Conservation (phyloP, 23 red algal genomes). For the Cyanidium caldarium region DNA sequence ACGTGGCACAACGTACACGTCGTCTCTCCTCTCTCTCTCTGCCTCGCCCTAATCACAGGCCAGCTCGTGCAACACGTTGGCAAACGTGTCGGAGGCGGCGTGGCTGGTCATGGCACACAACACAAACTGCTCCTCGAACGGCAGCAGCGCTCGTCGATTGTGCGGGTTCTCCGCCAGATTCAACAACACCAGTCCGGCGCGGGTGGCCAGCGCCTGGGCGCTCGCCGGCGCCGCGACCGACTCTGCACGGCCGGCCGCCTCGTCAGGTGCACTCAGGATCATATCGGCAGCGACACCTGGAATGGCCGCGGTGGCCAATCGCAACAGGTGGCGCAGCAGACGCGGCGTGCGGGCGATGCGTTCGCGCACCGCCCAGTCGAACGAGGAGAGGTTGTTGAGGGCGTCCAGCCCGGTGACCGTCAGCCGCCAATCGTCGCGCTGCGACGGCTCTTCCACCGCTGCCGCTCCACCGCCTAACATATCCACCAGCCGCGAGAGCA, state of each 20-base stretch:
- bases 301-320: constrained; percentile 11
- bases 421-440: constrained; percentile 16
- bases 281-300: neutral
- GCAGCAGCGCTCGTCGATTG: constrained; percentile 52
- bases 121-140: constrained; percentile 36
- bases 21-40: neutral
- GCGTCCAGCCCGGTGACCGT: constrained; percentile 50
- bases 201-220: constrained; percentile 30
- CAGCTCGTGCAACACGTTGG: constrained; percentile 54
- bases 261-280: no score
- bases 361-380: constrained; percentile 67
- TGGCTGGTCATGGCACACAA: constrained; percentile 29
- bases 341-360: constrained; percentile 57
- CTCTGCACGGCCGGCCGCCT: neutral
- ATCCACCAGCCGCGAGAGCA: constrained; percentile 56
- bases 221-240: neutral
- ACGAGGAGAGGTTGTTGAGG: constrained; percentile 58
- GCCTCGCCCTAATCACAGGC: constrained; percentile 18
- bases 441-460: neutral
- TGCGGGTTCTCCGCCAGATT: constrained; percentile 81
- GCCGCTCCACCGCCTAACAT: constrained; percentile 20
- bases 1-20: neutral
- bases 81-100: constrained; percentile 36
- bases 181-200: constrained; percentile 48
- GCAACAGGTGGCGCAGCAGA: constrained; percentile 26